Conservation (phyloP, 2,329 filamentous ascomycete genomes). For the Rutstroemia sp. region DNA sequence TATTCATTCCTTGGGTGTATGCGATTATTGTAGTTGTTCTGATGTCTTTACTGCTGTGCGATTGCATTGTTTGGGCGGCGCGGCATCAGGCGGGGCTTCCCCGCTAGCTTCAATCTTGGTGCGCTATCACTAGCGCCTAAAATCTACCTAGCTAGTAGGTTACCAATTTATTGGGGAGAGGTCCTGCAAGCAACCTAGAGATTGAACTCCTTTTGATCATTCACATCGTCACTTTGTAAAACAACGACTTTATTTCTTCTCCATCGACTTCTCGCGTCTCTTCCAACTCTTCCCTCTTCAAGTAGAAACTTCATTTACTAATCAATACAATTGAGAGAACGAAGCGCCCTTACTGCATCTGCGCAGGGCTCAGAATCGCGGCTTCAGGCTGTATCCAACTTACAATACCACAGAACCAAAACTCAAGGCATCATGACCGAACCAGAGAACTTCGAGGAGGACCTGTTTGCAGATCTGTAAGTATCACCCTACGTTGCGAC, state of each 20-base stretch:
- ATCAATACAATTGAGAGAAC: neutral
- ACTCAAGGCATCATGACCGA: slow-evolving; percentile 58
- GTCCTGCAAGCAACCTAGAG: neutral
- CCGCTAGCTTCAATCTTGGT: neutral
- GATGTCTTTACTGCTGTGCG: neutral
- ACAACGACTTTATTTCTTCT: neutral
- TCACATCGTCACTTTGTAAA: neutral
- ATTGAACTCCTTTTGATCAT: too few species aligned
- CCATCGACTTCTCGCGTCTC: neutral
- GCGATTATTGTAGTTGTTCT: neutral
- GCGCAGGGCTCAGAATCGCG: neutral
- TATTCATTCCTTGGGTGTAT: neutral
- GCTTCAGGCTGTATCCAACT: neutral
- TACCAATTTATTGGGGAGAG: neutral
- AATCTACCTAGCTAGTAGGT: neutral
- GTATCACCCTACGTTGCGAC: slow-evolving; percentile 31
- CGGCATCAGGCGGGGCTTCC: neutral
- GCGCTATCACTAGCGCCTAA: neutral
- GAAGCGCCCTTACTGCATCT: neutral
- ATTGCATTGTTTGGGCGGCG: neutral
- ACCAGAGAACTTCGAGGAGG: slow-evolving; percentile 77
- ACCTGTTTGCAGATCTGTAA: slow-evolving; percentile 93
- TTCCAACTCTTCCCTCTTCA: neutral
- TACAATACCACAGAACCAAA: neutral
- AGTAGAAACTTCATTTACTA: neutral